Evolutionary conservation across 2,329 filamentous ascomycete genomes (phyloP).

Genomic region (Pseudocercospora crystallina): DNA sequence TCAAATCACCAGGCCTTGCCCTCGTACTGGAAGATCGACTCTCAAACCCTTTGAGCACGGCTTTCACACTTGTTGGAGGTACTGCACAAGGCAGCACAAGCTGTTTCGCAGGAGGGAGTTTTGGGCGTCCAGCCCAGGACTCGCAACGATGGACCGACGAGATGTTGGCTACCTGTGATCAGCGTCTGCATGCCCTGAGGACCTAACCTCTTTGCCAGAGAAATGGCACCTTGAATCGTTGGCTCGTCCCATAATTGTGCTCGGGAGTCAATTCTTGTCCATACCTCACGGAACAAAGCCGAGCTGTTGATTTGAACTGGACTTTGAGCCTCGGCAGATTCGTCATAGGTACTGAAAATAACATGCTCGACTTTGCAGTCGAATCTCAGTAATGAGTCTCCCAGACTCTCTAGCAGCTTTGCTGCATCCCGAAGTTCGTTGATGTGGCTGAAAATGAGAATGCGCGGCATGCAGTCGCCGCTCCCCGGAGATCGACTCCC

Average conservation of each 20-base stretch:
- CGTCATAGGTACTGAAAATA: slow-evolving; percentile 29
- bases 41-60: no score
- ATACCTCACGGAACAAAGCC: slow-evolving; percentile 9
- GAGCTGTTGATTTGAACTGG: neutral
- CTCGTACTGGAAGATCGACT: no score
- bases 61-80: no score
- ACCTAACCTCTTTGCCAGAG: slow-evolving; percentile 4
- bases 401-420: slow-evolving; percentile 20
- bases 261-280: neutral
- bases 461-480: neutral
- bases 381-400: slow-evolving; percentile 10
- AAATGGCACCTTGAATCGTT: slow-evolving; percentile 18
- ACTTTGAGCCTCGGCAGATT: slow-evolving; percentile 4
- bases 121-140: slow-evolving; percentile 12
- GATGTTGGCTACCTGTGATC: slow-evolving; percentile 22
- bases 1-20: no score
- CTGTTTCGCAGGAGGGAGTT: neutral
- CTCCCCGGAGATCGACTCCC: neutral
- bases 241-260: slow-evolving; percentile 16
- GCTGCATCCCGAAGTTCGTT: slow-evolving; percentile 26
- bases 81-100: no score
- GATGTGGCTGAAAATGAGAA: slow-evolving; percentile 30
- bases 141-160: slow-evolving; percentile 18
- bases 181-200: slow-evolving; percentile 7
- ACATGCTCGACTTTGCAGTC: slow-evolving; percentile 23